phyloP scores from a whole-genome alignment of 352 stramenopile species.

The Poterioochromonas sp. region DNA sequence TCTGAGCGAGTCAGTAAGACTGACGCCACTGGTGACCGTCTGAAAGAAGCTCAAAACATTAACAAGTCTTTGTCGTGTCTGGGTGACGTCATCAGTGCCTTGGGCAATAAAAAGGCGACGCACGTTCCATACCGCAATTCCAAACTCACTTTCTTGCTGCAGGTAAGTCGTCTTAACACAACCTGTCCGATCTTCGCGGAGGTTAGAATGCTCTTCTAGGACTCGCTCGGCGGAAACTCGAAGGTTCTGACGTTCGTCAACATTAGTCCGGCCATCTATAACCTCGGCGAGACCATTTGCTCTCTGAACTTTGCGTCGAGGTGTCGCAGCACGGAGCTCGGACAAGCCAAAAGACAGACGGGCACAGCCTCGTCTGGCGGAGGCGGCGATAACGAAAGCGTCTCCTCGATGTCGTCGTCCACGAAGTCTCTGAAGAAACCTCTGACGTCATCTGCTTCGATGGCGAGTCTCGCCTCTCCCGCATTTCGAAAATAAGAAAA shows the following conservation, averaged over 20 bases:
- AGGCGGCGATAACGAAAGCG: no score
- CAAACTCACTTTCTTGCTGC: conserved; percentile 62
- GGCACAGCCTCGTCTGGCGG: background rate
- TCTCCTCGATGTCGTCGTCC: no score
- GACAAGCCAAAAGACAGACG: conserved; percentile 56
- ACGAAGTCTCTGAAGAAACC: no score
- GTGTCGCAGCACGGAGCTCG: conserved; percentile 71
- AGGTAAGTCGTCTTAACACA: conserved; percentile 46
- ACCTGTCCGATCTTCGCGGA: background rate
- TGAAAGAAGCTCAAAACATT: conserved; percentile 84
- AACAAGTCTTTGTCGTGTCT: conserved; percentile 66
- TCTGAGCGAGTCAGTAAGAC: conserved; percentile 74
- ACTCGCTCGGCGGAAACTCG: conserved; percentile 45
- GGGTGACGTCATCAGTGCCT: conserved; percentile 55
- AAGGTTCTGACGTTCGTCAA: conserved; percentile 59
- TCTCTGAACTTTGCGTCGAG: conserved; percentile 76
- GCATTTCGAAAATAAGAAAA: no score
- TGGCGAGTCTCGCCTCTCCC: no score
- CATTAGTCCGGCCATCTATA: conserved; percentile 70
- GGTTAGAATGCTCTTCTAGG: conserved; percentile 1
- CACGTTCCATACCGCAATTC: conserved; percentile 45
- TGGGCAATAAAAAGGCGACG: conserved; percentile 34
- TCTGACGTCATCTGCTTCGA: no score
- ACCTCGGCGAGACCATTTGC: conserved; percentile 71
- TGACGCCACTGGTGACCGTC: conserved; percentile 61